Percentiles rank a stretch among this genome's conserved stretches.
phyloP scores from a whole-genome alignment of 73 alveolate genomes.

The Blepharisma japonicum region DNA sequence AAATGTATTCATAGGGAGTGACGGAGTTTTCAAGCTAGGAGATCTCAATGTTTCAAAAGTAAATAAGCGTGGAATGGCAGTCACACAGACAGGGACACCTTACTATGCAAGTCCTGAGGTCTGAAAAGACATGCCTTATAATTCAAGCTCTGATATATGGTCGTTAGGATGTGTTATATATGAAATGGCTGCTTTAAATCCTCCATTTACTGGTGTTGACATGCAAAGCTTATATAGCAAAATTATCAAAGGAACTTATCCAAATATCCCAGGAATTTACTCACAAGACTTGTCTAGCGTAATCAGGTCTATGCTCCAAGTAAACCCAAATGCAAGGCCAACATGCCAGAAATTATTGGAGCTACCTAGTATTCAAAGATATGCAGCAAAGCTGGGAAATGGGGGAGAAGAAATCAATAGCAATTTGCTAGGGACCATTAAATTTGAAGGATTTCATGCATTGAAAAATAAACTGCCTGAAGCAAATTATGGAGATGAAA shows the following conservation, averaged over 20 bases:
- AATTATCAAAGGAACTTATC: constrained; percentile 42
- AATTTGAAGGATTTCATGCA: too few relatives aligned
- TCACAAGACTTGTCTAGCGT: constrained; percentile 36
- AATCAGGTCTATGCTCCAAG: constrained; percentile 42
- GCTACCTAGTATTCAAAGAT: background rate
- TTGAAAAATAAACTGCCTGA: too few relatives aligned
- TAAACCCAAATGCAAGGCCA: constrained; percentile 54
- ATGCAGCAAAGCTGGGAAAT: too few relatives aligned
- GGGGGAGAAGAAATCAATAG: too few relatives aligned
- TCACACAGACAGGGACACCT: constrained; percentile 66
- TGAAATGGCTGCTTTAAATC: constrained; percentile 50
- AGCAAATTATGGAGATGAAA: too few relatives aligned
- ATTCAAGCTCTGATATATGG: constrained; percentile 55
- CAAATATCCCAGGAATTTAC: constrained; percentile 42
- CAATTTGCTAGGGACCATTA: too few relatives aligned
- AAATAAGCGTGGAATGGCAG: constrained; percentile 51
- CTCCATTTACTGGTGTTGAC: constrained; percentile 49
- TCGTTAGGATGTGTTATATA: constrained; percentile 56
- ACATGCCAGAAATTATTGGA: constrained; percentile 46
- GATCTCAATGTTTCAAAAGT: constrained; percentile 59
- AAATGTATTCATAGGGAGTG: constrained; percentile 70
- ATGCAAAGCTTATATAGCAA: constrained; percentile 45
- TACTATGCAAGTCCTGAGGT: constrained; percentile 64
- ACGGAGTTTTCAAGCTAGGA: constrained; percentile 72
- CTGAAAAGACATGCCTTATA: constrained; percentile 57